A percentile compares a stretch with the other conserved stretches of the same genome.
Conservation (phyloP, 1,284 basidiomycete species). For the Heterobasidion occidentale region DNA sequence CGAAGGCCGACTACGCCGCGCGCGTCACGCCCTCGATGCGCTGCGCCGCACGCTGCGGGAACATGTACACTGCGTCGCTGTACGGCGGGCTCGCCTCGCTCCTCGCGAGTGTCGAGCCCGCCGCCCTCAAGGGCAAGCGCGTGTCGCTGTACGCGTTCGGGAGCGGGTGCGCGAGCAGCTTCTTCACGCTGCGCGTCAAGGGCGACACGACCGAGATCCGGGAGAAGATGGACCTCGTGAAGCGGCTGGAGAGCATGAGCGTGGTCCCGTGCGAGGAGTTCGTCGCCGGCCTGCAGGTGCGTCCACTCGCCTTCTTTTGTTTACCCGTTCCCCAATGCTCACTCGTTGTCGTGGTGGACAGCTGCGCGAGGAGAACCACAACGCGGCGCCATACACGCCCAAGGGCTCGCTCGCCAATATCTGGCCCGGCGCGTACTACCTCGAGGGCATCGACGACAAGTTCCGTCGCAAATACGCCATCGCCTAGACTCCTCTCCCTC, state of each 20-base stretch:
- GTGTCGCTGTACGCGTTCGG: slow-evolving; percentile 94
- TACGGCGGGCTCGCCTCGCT: slow-evolving; percentile 90
- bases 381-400: slow-evolving; percentile 81
- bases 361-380: slow-evolving; percentile 97
- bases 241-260: slow-evolving; percentile 79
- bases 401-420: slow-evolving; percentile 86
- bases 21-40: slow-evolving; percentile 75
- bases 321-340: slow-evolving; percentile 4
- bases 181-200: slow-evolving; percentile 83
- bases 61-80: slow-evolving; percentile 99
- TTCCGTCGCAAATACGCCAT: slow-evolving; percentile 81
- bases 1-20: slow-evolving; percentile 64
- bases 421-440: slow-evolving; percentile 93
- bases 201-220: slow-evolving; percentile 80
- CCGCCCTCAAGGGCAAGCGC: slow-evolving; percentile 69
- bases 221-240: slow-evolving; percentile 73
- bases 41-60: slow-evolving; percentile 84
- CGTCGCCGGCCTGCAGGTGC: slow-evolving; percentile 67
- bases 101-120: slow-evolving; percentile 61
- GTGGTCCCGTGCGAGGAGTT: slow-evolving; percentile 89
- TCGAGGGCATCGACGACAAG: slow-evolving; percentile 87
- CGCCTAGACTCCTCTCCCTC: background rate
- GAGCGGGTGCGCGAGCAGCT: slow-evolving; percentile 84
- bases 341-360: slow-evolving; percentile 20
- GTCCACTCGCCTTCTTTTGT: slow-evolving; percentile 13